Base-by-base conservation (phyloP, 257 asterid species). In the Lantana camara region DNA sequence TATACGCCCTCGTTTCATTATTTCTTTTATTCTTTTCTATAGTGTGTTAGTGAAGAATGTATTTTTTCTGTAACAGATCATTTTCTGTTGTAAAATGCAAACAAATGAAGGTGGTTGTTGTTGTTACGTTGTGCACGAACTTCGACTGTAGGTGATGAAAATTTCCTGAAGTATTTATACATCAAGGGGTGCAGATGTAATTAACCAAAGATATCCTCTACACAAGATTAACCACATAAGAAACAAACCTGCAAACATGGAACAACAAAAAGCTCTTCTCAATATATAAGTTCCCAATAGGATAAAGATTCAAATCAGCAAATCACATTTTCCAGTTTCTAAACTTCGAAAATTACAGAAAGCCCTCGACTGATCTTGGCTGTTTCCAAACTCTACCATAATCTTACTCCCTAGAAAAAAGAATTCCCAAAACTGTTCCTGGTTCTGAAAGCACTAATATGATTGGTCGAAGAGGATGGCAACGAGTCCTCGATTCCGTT, bases 351-450 rank as follows among this genome's bases (percentile, higher is more conserved):
- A 58, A 27, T 45, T 11, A 19, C 48, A 46, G 38, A 40, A 3
- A n/a, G 30, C 73, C 50, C 42, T 20, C n/a, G 22, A 11, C 63
- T 68, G 71, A 45, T 72, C 88, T 68, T 41, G 76, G 57, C 74
- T 56, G 64, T 64, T 75, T 53, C 72, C 82, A 53, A 71, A 65
- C 67, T 82, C 88, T 40, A 40, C 65, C 15, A 79, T 80, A 4
- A 74, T 78, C 77, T 74, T 84, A 55, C 85, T 79, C 54, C n/a
- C 82, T 70, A 30, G 84, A 75, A 67, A 89, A 86, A 69, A 84
- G n/a, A 64, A 47, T 77, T 79, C 14, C 79, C 87, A 55, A 84
- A 86, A 56, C 87, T 78, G 66, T 80, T 86, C 70, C 81, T 76
- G 52, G 68, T 73, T 76, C 60, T 83, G 48, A 75, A 72, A 61